Conservation (phyloP, 2,329 filamentous ascomycete species). For the Scortechinia acanthostroma region DNA sequence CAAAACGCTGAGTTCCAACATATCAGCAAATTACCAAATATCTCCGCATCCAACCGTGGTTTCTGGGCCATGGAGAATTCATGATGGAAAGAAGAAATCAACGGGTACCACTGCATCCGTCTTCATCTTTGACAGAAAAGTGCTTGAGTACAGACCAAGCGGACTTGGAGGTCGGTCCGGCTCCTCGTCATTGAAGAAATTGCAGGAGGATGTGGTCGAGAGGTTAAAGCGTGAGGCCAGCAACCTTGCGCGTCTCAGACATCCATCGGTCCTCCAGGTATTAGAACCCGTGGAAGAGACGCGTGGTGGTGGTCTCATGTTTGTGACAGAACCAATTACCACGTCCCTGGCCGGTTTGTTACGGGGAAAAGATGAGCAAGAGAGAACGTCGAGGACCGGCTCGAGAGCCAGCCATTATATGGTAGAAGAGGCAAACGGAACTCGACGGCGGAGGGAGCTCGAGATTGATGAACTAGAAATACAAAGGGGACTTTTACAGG, state of each 20-base stretch:
- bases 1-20: constrained; percentile 90
- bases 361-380: constrained; percentile 83
- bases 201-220: constrained; percentile 79
- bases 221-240: constrained; percentile 86
- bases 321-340: constrained; percentile 86
- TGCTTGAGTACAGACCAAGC: constrained; percentile 31
- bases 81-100: constrained; percentile 93
- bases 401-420: constrained; percentile 73
- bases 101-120: constrained; percentile 83
- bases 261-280: constrained; percentile 86
- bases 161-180: constrained; percentile 34
- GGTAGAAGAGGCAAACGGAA: constrained; percentile 71
- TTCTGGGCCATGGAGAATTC: constrained; percentile 93
- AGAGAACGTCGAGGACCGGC: constrained; percentile 60
- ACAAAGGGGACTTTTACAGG: constrained; percentile 87
- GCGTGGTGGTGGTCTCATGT: constrained; percentile 82
- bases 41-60: constrained; percentile 69
- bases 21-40: constrained; percentile 83
- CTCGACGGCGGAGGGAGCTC: constrained; percentile 68
- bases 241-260: constrained; percentile 77
- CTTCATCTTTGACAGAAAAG: constrained; percentile 89
- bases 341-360: constrained; percentile 78
- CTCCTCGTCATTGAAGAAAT: constrained; percentile 49
- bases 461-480: constrained; percentile 97
- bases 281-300: constrained; percentile 95